Evolutionary conservation across 1,139 yeast species (phyloP).

Genomic region (Geotrichum bryndzae): DNA sequence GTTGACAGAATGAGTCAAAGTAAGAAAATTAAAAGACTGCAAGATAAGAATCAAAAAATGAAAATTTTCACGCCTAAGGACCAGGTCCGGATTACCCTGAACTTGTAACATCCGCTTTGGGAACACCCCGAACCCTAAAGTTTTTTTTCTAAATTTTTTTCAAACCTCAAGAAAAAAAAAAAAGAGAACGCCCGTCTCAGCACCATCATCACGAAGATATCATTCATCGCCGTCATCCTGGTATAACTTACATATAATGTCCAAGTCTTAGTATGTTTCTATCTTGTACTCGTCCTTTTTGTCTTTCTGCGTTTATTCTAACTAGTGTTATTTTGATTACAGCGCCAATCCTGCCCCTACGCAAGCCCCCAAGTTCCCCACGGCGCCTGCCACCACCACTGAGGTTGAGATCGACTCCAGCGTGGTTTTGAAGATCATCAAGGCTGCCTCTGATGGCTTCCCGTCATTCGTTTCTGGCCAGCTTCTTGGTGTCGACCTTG

Average conservation of each 20-base stretch:
- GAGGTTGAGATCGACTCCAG: conserved; percentile 34
- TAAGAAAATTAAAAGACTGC: background rate
- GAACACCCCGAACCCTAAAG: background rate
- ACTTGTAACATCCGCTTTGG: background rate
- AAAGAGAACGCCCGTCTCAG: background rate
- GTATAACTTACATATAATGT: background rate
- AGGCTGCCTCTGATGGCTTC: conserved; percentile 64
- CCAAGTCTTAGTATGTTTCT: conserved; percentile 7
- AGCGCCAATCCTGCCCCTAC: background rate
- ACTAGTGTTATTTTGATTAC: background rate
- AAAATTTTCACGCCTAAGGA: background rate
- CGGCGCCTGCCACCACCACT: conserved; percentile 24
- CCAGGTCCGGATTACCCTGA: background rate
- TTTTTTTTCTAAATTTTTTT: conserved; percentile 6
- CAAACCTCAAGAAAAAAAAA: conserved; percentile 1
- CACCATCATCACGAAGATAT: background rate
- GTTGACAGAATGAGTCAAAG: conserved; percentile 7
- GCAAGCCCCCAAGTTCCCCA: conserved; percentile 17
- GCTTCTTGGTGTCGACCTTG: conserved; percentile 63
- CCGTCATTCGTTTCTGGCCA: conserved; percentile 72
- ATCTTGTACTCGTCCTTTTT: background rate
- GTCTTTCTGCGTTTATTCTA: background rate
- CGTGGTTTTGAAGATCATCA: conserved; percentile 63
- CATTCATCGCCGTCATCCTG: background rate
- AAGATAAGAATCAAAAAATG: background rate